Base-by-base conservation (phyloP, 2,329 filamentous ascomycete species). In the Verticillium albo-atrum region DNA sequence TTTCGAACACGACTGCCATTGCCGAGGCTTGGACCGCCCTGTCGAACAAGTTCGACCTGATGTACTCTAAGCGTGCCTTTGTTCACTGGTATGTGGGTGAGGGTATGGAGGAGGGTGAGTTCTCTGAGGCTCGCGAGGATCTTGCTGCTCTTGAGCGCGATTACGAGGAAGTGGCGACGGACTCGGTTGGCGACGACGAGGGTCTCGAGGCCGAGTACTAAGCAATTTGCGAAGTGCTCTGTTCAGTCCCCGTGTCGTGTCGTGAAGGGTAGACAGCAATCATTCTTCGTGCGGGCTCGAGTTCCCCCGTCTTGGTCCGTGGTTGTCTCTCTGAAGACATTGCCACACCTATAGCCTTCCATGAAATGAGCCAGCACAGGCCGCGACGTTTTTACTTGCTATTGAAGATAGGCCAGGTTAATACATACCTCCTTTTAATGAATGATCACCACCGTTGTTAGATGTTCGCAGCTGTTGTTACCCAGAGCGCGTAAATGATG, bases 41-140 rank as follows among this genome's bases (percentile, higher is more conserved):
- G 66, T 96, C 92, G 63, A 87, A 89, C 86, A 99, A 99, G 84
- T 99, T 99, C 83, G 95, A 99, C 75, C 91, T 99, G 77, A 99
- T 99, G 95, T 97, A 98, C 89, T 96, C 92, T 78, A 99, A 99
- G 90, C 95, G 95, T 83, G 95, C 95, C 64, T 99, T 99, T 81
- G 95, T 99, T 66, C 95, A 99, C 83, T 99, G 95, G 95, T 99
- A 98, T 73, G 95, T 99, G 74, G 95, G 95, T 82, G 95, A 98
- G 85, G 95, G 95, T 88, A 99, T 99, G 95, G 95, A 99, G 86
- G 95, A 99, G 80, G 95, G 95, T 79, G 95, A 99, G 81, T 99
- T 99, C 87, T 96, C 92, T 60, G 95, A 99, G 85, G 95, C 95
- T 66, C 93, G 95, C 77, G 95, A 99, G 83, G 95, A 99, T 82